Evolutionary conservation across 2,329 filamentous ascomycete genomes (phyloP), one percentile per base, ranked within the genome.

Genomic region (Pseudocercospora fijiensis): DNA sequence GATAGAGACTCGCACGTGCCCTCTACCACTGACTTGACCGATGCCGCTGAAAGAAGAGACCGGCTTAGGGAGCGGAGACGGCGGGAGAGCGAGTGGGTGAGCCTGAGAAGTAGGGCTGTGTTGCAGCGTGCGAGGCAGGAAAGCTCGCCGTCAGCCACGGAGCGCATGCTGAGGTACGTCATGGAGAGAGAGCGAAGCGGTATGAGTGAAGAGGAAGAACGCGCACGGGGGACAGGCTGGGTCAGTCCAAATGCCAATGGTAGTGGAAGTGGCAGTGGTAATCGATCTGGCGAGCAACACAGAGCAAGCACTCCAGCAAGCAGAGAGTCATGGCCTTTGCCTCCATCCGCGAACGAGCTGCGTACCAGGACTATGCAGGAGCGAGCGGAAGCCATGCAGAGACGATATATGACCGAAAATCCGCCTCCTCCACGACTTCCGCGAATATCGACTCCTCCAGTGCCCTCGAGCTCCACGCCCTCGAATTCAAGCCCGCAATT

Each of bases 91-190:
- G 72, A 74, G 60, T 72, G 68, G 65, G 70, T 74, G 30, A 73
- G 70, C 65, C 57, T 76, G 62, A 62, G 75, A 45, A 72, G 71
- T 27, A 60, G 73, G 20, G 73, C 74, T 16, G 72, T 73, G 24
- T 58, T 76, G 61, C 74, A 76, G 61, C 66, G 73, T 43, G 72
- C 73, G 28, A 70, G 75, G 52, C 67, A 71, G 60, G 69, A 73
- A 57, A 67, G 71, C 13, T 74, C 71, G 11, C 73, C 74, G 2
- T 74, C 71, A 49, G 69, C 71, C 5, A 76, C 73, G 8, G 75
- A 76, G 56, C 65, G 75, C 56, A 76, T 79, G 72, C 72, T 79
- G 71, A 72, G 78, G 51, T 77, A 77, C 70, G 74, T 76, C 60
- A 74, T 77, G 69, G 76, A 78, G 47, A 70, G 78, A 65, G 78